These are phyloP conservation scores for Malania oleifera DNA, from an alignment of 164 flowering plant genomes.

Conservation along the genomic window DNA sequence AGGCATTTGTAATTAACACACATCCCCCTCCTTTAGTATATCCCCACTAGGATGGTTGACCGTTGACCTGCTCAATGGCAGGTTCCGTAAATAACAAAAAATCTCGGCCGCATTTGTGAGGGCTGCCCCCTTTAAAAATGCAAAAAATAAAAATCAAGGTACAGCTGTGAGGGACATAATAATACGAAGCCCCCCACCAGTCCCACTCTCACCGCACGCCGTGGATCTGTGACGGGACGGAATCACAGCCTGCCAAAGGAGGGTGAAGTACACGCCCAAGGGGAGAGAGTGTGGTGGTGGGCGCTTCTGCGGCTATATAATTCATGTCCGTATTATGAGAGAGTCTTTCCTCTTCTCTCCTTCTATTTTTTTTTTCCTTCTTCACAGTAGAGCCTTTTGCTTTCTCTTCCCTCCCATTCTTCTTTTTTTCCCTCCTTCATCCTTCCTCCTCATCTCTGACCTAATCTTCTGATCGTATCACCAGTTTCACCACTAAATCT, in stretches of 20 bases:
- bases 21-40: background rate
- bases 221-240: background rate
- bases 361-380: background rate
- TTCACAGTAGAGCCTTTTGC: too few species aligned
- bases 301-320: slow-evolving; percentile 24
- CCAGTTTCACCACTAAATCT: slow-evolving; percentile 9
- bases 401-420: slow-evolving; percentile 8
- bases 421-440: background rate
- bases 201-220: slow-evolving; percentile 16
- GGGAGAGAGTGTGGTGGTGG: slow-evolving; percentile 26
- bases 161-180: slow-evolving; percentile 24
- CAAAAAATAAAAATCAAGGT: slow-evolving; percentile 18
- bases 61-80: too few species aligned
- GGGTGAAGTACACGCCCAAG: background rate
- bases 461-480: slow-evolving; percentile 13
- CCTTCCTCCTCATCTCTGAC: slow-evolving; percentile 11
- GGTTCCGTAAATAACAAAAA: slow-evolving; percentile 2
- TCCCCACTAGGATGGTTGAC: too few species aligned
- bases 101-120: background rate
- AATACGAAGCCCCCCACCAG: slow-evolving; percentile 6
- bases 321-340: slow-evolving; percentile 33
- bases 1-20: too few species aligned
- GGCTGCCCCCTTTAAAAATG: background rate
- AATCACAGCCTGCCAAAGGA: background rate
- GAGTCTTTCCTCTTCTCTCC: slow-evolving; percentile 21